These are phyloP conservation scores for Backusella westeae DNA, from an alignment of 192 early-diverging fungal genomes.

Conservation along the genomic window DNA sequence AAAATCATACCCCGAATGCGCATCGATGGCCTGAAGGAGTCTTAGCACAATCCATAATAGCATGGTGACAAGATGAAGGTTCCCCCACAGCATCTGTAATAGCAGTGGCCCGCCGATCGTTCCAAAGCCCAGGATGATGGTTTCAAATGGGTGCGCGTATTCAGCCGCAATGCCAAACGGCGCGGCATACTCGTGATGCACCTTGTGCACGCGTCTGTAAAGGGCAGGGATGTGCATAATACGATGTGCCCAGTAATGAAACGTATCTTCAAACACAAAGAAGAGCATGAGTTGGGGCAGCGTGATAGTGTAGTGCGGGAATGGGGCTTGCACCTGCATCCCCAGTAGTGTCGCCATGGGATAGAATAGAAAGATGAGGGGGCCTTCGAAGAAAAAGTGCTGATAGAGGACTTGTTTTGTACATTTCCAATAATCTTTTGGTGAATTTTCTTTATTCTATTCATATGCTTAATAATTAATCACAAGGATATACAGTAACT, in stretches of 20 bases:
- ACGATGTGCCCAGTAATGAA: conserved; percentile 90
- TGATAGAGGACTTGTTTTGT: conserved; percentile 60
- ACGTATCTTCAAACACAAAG: conserved; percentile 85
- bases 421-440: conserved; percentile 70
- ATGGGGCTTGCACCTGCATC: conserved; percentile 81
- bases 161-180: conserved; percentile 87
- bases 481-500: no score
- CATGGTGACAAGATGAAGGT: conserved; percentile 85
- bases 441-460: conserved; percentile 61
- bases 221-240: conserved; percentile 82
- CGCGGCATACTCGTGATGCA: conserved; percentile 90
- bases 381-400: conserved; percentile 82
- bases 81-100: conserved; percentile 38
- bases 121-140: conserved; percentile 80
- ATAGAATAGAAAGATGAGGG: conserved; percentile 87
- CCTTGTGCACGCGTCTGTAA: conserved; percentile 92
- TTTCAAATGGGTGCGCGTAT: conserved; percentile 89
- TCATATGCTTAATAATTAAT: no score
- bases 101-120: conserved; percentile 79
- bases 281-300: conserved; percentile 69
- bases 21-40: conserved; percentile 81
- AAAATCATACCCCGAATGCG: conserved; percentile 94
- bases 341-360: conserved; percentile 80
- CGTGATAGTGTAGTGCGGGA: conserved; percentile 62
- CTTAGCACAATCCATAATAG: conserved; percentile 80